Evolutionary conservation across 495 filamentous ascomycete species (phyloP).

Genomic region (Chaetomium cochliodes): DNA sequence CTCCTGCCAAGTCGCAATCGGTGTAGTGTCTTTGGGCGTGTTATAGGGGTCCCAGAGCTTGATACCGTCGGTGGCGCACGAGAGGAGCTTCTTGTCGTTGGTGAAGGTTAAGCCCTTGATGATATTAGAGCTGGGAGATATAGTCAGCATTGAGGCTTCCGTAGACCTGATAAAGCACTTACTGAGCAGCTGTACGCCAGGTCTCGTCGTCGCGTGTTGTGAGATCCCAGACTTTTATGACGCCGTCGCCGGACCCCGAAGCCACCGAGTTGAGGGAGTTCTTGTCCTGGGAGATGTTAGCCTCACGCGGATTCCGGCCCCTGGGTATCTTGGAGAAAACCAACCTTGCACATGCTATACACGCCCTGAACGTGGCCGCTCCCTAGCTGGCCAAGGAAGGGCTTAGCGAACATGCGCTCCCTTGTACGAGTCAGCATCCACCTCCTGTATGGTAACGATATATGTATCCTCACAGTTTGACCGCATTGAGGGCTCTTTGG

Average conservation of each 20-base stretch:
- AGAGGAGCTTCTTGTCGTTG: constrained; percentile 76
- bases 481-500: constrained; percentile 62
- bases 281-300: constrained; percentile 52
- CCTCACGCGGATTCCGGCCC: neutral
- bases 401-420: constrained; percentile 92
- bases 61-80: constrained; percentile 83
- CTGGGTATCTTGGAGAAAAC: neutral
- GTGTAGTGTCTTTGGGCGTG: constrained; percentile 58
- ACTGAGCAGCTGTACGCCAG: constrained; percentile 78
- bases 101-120: constrained; percentile 93
- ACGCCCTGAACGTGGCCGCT: constrained; percentile 94
- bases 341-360: constrained; percentile 62
- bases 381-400: constrained; percentile 85
- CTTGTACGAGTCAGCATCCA: constrained; percentile 18
- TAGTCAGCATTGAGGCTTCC: neutral
- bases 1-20: constrained; percentile 80
- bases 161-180: neutral
- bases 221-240: constrained; percentile 93
- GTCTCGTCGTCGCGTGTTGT: constrained; percentile 67
- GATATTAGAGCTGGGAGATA: constrained; percentile 55
- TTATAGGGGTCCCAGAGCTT: constrained; percentile 92
- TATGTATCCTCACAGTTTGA: constrained; percentile 59
- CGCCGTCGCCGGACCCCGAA: constrained; percentile 78
- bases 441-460: neutral
- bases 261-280: constrained; percentile 68